A percentile compares a stretch with the other conserved stretches of the same genome.
Conservation (phyloP, 805 yeast genomes). For the Helenozyma baotianmanensis region DNA sequence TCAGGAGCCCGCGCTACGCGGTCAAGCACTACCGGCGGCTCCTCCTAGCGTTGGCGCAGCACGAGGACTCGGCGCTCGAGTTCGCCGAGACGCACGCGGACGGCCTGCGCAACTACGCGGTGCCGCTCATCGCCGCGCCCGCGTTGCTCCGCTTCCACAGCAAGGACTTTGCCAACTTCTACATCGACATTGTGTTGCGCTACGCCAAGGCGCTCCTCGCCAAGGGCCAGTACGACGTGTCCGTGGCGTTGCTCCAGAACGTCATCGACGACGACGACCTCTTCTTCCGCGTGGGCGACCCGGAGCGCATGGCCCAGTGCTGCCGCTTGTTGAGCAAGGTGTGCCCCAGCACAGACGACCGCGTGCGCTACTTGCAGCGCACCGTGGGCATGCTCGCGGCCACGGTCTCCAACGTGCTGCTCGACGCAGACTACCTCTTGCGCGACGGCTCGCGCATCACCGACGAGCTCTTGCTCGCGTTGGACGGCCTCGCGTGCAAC, state of each 20-base stretch:
- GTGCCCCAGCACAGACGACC: conserved; percentile 15
- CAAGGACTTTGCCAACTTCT: conserved; percentile 34
- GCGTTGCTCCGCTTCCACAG: conserved; percentile 27
- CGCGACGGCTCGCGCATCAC: conserved; percentile 26
- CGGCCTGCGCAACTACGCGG: conserved; percentile 23
- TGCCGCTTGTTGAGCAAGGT: conserved; percentile 32
- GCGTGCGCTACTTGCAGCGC: conserved; percentile 24
- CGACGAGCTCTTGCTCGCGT: conserved; percentile 31
- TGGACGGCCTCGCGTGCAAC: conserved; percentile 32
- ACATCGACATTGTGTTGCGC: conserved; percentile 38
- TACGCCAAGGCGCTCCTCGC: conserved; percentile 39
- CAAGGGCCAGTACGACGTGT: conserved; percentile 31
- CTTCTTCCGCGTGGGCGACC: conserved; percentile 36
- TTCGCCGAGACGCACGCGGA: conserved; percentile 21
- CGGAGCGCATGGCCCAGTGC: conserved; percentile 37
- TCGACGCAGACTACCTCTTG: conserved; percentile 23
- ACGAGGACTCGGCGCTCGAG: conserved; percentile 20
- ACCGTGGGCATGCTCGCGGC: conserved; percentile 28
- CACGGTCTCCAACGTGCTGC: conserved; percentile 23
- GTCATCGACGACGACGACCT: conserved; percentile 34
- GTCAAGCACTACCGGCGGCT: conserved; percentile 40
- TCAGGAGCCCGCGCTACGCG: conserved; percentile 38
- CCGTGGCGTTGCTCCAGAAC: conserved; percentile 23
- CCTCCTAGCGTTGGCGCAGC: conserved; percentile 29
- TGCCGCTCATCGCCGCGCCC: conserved; percentile 31